A percentile compares a stretch with the other conserved stretches of the same genome.
These are phyloP conservation scores for Xylaria sp. DNA, from an alignment of 2,329 filamentous ascomycete species.

Conservation along the genomic window DNA sequence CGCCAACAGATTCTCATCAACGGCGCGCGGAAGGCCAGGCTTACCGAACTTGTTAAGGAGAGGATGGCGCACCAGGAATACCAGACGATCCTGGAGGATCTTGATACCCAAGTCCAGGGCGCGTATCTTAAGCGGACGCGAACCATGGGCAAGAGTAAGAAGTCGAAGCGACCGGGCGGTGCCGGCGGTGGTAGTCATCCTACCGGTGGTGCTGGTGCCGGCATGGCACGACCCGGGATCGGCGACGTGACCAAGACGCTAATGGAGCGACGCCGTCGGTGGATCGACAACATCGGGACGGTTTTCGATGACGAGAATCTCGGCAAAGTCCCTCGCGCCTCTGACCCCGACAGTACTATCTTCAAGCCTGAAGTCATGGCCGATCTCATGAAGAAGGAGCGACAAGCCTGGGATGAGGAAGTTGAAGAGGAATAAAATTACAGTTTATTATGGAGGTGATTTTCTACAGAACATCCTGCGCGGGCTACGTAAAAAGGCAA, in stretches of 20 bases:
- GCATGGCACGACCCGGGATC: conserved; percentile 79
- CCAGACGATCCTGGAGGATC: conserved; percentile 93
- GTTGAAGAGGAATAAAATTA: conserved; percentile 69
- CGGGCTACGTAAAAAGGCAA: not conserved
- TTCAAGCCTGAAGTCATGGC: conserved; percentile 81
- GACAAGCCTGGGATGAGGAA: conserved; percentile 84
- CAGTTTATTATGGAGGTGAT: not conserved
- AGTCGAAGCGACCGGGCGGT: conserved; percentile 82
- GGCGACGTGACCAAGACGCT: conserved; percentile 90
- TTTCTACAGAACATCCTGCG: conserved; percentile 4
- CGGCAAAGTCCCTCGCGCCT: conserved; percentile 73
- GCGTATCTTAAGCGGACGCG: conserved; percentile 96
- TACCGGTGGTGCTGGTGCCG: conserved; percentile 66
- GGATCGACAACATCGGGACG: conserved; percentile 90
- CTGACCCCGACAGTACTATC: conserved; percentile 74
- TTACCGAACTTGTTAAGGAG: conserved; percentile 89
- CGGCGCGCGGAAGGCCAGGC: conserved; percentile 86
- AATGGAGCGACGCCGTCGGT: conserved; percentile 90
- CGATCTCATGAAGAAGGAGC: conserved; percentile 77
- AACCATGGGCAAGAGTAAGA: conserved; percentile 93
- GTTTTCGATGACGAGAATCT: conserved; percentile 88
- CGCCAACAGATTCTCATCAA: conserved; percentile 88
- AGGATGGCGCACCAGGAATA: conserved; percentile 97
- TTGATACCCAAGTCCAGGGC: conserved; percentile 93
- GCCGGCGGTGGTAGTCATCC: conserved; percentile 76